phyloP scores from a whole-genome alignment of 2,329 filamentous ascomycete genomes.

The Phialocephala sp. region DNA sequence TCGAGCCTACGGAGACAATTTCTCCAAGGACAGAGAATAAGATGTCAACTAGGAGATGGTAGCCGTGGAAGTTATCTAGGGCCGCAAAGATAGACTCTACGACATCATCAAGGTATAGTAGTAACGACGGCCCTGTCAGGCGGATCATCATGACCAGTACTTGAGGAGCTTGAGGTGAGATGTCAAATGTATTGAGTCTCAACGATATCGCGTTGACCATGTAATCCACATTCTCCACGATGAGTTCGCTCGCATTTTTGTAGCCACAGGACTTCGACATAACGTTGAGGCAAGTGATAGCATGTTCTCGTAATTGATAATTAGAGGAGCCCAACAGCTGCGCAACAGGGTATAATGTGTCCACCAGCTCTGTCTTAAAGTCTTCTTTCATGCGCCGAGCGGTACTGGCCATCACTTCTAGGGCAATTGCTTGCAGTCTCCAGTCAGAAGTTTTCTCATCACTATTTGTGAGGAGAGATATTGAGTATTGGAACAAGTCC shows the following conservation, averaged over 20 bases:
- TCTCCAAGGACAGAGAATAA: slow-evolving; percentile 84
- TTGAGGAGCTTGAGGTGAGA: slow-evolving; percentile 88
- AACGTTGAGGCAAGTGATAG: slow-evolving; percentile 81
- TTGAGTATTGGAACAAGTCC: slow-evolving; percentile 67
- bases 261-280: slow-evolving; percentile 81
- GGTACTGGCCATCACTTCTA: slow-evolving; percentile 81
- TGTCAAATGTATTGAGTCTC: slow-evolving; percentile 88
- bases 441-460: slow-evolving; percentile 63
- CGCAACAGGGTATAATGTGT: slow-evolving; percentile 88
- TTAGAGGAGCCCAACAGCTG: slow-evolving; percentile 81
- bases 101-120: slow-evolving; percentile 91
- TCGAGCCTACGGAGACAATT: slow-evolving; percentile 81
- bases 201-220: slow-evolving; percentile 92
- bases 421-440: slow-evolving; percentile 76
- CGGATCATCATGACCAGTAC: slow-evolving; percentile 94
- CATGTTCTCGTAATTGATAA: slow-evolving; percentile 74
- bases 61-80: slow-evolving; percentile 94
- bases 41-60: slow-evolving; percentile 81
- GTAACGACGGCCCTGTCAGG: slow-evolving; percentile 78
- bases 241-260: slow-evolving; percentile 72
- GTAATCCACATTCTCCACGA: slow-evolving; percentile 93
- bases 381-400: slow-evolving; percentile 68
- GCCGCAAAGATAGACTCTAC: slow-evolving; percentile 90
- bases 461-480: slow-evolving; percentile 62
- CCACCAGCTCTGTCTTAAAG: slow-evolving; percentile 86